Base-by-base conservation (phyloP, 257 asterid species). In the Echites panduratus region DNA sequence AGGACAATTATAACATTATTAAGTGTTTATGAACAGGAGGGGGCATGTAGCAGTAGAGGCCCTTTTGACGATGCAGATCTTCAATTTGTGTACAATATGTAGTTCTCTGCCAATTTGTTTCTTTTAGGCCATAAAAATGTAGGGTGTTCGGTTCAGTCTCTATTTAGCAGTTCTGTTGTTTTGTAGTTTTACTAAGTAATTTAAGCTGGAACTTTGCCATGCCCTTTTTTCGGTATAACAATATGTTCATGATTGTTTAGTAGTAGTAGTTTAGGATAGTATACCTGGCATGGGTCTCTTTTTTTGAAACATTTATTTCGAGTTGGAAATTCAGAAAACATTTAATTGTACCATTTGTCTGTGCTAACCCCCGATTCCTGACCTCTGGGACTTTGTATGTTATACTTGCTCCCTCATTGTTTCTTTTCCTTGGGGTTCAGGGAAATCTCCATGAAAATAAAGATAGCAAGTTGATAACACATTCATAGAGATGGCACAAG, bases 21-120 rank as follows among this genome's bases (percentile, higher is more conserved):
- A 59, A 49, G 40, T 24, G 53, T 63, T 70, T 27, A 44, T 76
- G 49, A 63, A 65, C 80, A 71, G 76, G 76, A 62, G 62, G 75
- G 57, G 41, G 76, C 13, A 44, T 72, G 68, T 62, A 69, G 76
- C 69, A 29, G 63, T 62, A 43, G 53, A 71, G 16, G 72, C 52
- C 61, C 43, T 71, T 26, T 22, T 45, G 53, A 44, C 57, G 67
- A 62, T 64, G 70, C 32, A 63, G 48, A 59, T 27, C 0, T 48
- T 20, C 43, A 65, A 62, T 54, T 44, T 38, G 50, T 76, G 76
- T 71, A 70, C 47, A 41, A 62, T 76, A 44, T 70, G 76, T 70
- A 70, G 75, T 48, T 47, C 11, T 24, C 11, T 64, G 10, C 13
- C 16, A 32, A 40, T 43, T 26, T 19, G 66, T 12, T 44, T 54